Conservation (phyloP, 805 yeast species). For the Saturnispora hagleri region DNA sequence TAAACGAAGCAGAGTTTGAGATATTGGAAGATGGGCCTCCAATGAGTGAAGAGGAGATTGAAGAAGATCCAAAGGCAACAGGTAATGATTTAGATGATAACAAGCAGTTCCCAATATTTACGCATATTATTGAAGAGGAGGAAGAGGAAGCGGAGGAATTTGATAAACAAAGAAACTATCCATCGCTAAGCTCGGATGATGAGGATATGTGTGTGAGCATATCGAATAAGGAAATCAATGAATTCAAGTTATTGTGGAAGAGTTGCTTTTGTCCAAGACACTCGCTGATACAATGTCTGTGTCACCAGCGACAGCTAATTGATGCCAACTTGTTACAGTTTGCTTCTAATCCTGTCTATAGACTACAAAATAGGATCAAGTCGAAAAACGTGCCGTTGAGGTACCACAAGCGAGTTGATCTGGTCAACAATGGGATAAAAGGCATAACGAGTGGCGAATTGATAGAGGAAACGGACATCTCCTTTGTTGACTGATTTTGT, state of each 20-base stretch:
- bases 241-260: slow-evolving; percentile 7
- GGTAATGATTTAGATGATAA: slow-evolving; percentile 4
- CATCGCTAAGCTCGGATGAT: slow-evolving; percentile 9
- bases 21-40: background rate
- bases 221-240: slow-evolving; percentile 6
- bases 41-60: slow-evolving; percentile 6
- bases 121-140: slow-evolving; percentile 12
- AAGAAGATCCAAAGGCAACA: slow-evolving; percentile 2
- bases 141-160: slow-evolving; percentile 12
- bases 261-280: slow-evolving; percentile 22
- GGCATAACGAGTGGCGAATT: background rate
- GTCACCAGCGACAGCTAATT: slow-evolving; percentile 12
- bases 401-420: background rate
- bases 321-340: slow-evolving; percentile 10
- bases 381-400: slow-evolving; percentile 2
- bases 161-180: slow-evolving; percentile 5
- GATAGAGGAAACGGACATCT: background rate
- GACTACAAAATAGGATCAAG: slow-evolving; percentile 5
- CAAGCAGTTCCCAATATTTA: background rate
- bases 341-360: slow-evolving; percentile 14
- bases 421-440: background rate
- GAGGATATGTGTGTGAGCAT: slow-evolving; percentile 9
- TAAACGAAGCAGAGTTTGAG: background rate
- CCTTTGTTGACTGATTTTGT: background rate
- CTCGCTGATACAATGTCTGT: slow-evolving; percentile 20